Evolutionary conservation across 176 grass and related monocot genomes (phyloP).

Genomic region (Melocanna baccifera): DNA sequence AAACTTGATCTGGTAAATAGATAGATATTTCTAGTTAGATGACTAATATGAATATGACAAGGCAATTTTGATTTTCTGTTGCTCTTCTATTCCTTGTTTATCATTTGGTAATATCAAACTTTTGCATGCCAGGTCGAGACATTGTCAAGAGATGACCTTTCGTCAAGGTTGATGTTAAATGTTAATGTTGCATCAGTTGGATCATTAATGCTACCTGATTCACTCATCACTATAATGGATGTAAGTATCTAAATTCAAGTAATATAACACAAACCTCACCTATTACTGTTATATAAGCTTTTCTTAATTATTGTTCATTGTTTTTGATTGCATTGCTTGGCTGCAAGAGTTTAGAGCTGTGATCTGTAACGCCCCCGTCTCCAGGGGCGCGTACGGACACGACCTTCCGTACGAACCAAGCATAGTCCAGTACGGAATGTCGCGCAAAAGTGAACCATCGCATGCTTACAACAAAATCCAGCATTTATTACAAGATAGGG

Average conservation of each 20-base stretch:
- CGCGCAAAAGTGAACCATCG: too few relatives aligned
- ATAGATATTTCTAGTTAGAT: slow-evolving; percentile 1
- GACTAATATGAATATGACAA: not conserved
- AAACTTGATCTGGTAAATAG: not conserved
- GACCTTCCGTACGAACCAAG: too few relatives aligned
- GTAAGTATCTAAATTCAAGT: slow-evolving; percentile 57
- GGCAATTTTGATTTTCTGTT: not conserved
- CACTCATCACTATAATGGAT: slow-evolving; percentile 94
- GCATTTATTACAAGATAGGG: too few relatives aligned
- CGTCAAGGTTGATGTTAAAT: slow-evolving; percentile 93
- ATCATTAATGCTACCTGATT: slow-evolving; percentile 75
- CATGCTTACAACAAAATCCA: too few relatives aligned
- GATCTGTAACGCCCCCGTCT: too few relatives aligned
- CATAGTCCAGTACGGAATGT: too few relatives aligned
- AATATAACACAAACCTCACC: not conserved
- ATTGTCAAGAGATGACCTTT: slow-evolving; percentile 81
- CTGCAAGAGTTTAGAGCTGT: slow-evolving; percentile 3
- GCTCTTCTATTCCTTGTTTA: slow-evolving; percentile 3
- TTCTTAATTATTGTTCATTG: not conserved
- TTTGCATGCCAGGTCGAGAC: slow-evolving; percentile 69
- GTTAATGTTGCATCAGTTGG: slow-evolving; percentile 90
- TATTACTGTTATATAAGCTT: not conserved
- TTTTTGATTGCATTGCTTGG: not conserved
- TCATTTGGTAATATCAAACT: slow-evolving; percentile 19
- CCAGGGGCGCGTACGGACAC: too few relatives aligned